phyloP scores from a whole-genome alignment of 345 rosid species.

The Gossypium mustelinum region DNA sequence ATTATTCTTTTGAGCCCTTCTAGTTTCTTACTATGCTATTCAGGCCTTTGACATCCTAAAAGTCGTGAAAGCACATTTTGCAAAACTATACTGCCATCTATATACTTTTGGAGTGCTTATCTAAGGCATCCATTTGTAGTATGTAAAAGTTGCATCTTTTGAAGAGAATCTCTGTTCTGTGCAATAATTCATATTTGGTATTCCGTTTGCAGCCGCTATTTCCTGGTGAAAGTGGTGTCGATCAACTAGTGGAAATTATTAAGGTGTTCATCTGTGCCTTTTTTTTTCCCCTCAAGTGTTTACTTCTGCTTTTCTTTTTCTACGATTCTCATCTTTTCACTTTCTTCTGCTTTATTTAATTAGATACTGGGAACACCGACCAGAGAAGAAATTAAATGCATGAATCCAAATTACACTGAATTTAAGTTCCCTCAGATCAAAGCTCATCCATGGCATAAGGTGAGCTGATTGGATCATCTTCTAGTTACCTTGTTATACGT shows the following conservation, averaged over 20 bases:
- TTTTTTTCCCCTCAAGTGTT: background rate
- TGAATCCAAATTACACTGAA: conserved; percentile 95
- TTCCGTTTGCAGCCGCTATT: conserved; percentile 71
- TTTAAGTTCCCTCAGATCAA: conserved; percentile 98
- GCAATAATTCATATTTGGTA: conserved; percentile 9
- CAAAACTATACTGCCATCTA: background rate
- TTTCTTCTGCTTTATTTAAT: conserved; percentile 19
- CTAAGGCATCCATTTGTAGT: background rate
- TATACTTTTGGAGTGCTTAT: background rate
- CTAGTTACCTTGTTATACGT: background rate
- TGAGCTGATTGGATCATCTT: conserved; percentile 21
- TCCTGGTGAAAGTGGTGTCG: conserved; percentile 97
- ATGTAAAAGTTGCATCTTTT: background rate
- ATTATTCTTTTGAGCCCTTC: background rate
- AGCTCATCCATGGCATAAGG: conserved; percentile 99
- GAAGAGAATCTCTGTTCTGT: background rate
- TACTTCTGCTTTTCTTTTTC: background rate
- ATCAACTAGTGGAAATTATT: conserved; percentile 95
- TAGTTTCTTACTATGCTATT: background rate
- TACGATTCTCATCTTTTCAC: background rate
- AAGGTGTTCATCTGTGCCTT: conserved; percentile 45
- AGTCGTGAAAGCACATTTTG: background rate
- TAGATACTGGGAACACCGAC: conserved; percentile 96
- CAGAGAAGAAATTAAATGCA: conserved; percentile 95
- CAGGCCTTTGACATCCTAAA: background rate